phyloP scores from a whole-genome alignment of 2,329 filamentous ascomycete species.

The Mycosphaerelloides madeirae region DNA sequence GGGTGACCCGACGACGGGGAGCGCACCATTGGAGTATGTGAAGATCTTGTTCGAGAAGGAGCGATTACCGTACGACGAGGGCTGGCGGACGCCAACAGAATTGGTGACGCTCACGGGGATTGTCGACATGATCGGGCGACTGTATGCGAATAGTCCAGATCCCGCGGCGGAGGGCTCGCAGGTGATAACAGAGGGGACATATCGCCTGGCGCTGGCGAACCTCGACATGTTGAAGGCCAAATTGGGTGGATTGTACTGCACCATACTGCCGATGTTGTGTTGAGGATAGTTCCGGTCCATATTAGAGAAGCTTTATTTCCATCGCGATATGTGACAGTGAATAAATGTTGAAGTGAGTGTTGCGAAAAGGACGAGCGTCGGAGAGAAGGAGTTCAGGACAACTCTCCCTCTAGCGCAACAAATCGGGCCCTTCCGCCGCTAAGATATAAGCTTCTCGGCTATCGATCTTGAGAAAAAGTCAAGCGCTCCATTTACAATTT shows the following conservation, averaged over 20 bases:
- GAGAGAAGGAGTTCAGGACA: neutral
- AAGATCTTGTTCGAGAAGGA: slow-evolving; percentile 29
- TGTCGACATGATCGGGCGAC: neutral
- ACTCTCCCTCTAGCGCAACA: neutral
- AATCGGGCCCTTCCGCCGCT: too few species aligned
- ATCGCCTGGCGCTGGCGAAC: neutral
- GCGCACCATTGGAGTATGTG: slow-evolving; percentile 10
- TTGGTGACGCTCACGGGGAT: neutral
- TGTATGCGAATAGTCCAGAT: slow-evolving; percentile 1
- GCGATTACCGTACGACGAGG: slow-evolving; percentile 32
- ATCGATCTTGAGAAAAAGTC: slow-evolving; percentile 20
- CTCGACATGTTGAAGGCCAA: neutral
- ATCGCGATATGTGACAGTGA: too few species aligned
- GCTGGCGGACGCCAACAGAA: slow-evolving; percentile 25
- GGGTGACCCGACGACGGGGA: slow-evolving; percentile 20
- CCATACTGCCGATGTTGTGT: too few species aligned
- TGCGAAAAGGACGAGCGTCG: neutral
- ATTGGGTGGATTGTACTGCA: too few species aligned
- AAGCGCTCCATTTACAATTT: neutral
- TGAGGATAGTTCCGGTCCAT: too few species aligned
- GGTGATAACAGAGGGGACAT: neutral
- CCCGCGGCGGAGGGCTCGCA: slow-evolving; percentile 1
- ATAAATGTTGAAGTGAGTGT: too few species aligned
- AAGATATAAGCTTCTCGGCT: too few species aligned
- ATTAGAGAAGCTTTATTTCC: too few species aligned